phyloP scores from a whole-genome alignment of 2,329 filamentous ascomycete genomes.

The Ophiostoma sp. region DNA sequence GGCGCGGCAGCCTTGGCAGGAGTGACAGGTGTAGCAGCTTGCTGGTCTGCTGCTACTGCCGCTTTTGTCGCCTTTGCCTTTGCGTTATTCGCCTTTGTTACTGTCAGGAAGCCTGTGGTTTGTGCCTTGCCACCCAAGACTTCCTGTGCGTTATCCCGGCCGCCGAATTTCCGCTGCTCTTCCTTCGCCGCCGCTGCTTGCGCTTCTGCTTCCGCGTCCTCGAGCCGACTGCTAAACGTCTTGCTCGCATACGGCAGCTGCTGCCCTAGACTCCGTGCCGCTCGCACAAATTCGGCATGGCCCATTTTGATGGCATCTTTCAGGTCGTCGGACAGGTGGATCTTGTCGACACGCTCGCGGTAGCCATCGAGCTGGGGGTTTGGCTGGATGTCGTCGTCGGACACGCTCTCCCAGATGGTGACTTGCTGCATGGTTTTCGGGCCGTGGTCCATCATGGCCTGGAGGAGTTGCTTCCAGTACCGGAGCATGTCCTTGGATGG shows the following conservation, averaged over 20 bases:
- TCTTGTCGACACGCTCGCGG: conserved; percentile 23
- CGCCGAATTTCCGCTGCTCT: background rate
- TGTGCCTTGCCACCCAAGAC: background rate
- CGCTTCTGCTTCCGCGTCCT: background rate
- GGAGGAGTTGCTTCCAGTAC: conserved; percentile 28
- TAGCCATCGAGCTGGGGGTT: conserved; percentile 16
- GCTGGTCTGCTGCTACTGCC: no score
- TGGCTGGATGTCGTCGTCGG: conserved; percentile 21
- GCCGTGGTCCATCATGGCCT: conserved; percentile 22
- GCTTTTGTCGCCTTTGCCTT: background rate
- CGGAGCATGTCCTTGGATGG: conserved; percentile 29
- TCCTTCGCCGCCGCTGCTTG: background rate
- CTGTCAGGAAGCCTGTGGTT: background rate
- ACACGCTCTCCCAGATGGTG: conserved; percentile 13
- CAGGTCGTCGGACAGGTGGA: conserved; percentile 16
- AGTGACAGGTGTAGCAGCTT: background rate
- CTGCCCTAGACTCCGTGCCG: conserved; percentile 11
- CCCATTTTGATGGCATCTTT: conserved; percentile 16
- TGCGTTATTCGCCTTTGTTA: background rate
- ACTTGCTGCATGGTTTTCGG: conserved; percentile 23
- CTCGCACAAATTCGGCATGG: conserved; percentile 2
- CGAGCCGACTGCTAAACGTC: background rate
- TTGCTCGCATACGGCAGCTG: conserved; percentile 22
- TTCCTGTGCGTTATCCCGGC: background rate
- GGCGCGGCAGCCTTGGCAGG: background rate